Conservation (phyloP, 306 rosid species). For the Quercus mongolica region DNA sequence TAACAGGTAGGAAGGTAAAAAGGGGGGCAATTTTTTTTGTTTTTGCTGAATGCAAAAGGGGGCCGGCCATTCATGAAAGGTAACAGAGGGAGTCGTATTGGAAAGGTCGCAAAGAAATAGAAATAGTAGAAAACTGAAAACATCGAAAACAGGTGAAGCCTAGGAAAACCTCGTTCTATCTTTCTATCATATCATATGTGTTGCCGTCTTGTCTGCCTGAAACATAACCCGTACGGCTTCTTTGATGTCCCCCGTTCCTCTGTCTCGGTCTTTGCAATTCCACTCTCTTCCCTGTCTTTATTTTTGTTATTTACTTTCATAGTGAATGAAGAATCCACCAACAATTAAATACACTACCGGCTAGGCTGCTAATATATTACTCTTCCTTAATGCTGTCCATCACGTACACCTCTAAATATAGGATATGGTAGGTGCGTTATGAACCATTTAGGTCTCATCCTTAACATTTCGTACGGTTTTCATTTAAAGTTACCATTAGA, state of each 20-base stretch:
- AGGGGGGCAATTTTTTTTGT: background rate
- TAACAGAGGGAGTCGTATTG: background rate
- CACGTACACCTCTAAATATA: background rate
- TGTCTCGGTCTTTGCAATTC: background rate
- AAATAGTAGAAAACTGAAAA: background rate
- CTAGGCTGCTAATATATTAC: background rate
- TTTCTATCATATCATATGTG: conserved; percentile 19
- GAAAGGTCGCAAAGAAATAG: conserved; percentile 24
- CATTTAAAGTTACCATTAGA: conserved; percentile 13
- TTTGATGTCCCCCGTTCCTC: conserved; percentile 27
- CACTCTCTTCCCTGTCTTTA: background rate
- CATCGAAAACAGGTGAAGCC: conserved; percentile 30
- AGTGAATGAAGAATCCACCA: background rate
- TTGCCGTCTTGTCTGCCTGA: conserved; percentile 41
- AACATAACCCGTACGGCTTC: conserved; percentile 47
- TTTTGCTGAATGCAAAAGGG: no score
- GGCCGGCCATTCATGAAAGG: background rate
- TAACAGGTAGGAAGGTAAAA: background rate
- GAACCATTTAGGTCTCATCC: background rate
- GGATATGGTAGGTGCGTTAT: background rate
- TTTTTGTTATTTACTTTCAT: background rate
- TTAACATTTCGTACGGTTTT: background rate
- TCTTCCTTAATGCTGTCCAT: conserved; percentile 18
- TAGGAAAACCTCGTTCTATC: background rate
- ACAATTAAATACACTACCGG: conserved; percentile 18